These are phyloP conservation scores for Pythium biforme DNA, from an alignment of 352 stramenopile genomes.

Conservation along the genomic window DNA sequence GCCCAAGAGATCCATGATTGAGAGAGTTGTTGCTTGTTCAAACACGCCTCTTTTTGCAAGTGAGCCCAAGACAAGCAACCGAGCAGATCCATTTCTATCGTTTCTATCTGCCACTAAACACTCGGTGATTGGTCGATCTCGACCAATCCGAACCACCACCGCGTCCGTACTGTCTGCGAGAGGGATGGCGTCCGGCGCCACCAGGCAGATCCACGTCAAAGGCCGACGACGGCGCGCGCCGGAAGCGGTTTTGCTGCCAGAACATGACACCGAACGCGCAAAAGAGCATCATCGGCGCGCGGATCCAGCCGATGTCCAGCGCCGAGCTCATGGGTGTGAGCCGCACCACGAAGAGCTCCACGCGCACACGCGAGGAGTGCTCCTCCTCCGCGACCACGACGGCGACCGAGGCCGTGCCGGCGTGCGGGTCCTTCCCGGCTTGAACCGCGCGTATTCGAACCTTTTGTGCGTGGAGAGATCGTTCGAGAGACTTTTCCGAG, in stretches of 20 bases:
- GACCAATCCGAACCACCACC: slow-evolving; percentile 18
- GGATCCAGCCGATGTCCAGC: slow-evolving; percentile 39
- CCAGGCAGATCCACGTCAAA: slow-evolving; percentile 1
- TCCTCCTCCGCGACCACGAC: not conserved
- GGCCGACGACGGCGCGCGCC: slow-evolving; percentile 9
- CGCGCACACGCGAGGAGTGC: slow-evolving; percentile 7
- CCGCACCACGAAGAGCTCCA: slow-evolving; percentile 31
- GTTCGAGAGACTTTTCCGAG: slow-evolving; percentile 18
- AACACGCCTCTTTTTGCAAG: not conserved
- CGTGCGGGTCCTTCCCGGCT: slow-evolving; percentile 18
- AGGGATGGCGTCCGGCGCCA: not conserved
- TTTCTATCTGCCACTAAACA: slow-evolving; percentile 20
- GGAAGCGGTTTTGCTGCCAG: slow-evolving; percentile 36
- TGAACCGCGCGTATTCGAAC: slow-evolving; percentile 1
- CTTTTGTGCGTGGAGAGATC: not conserved
- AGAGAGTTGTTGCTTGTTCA: not conserved
- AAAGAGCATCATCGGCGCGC: slow-evolving; percentile 39
- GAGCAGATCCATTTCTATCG: slow-evolving; percentile 8
- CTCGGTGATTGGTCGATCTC: slow-evolving; percentile 21
- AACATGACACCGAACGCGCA: slow-evolving; percentile 42
- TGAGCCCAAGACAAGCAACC: not conserved
- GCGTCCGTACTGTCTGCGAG: slow-evolving; percentile 14
- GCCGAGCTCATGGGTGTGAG: slow-evolving; percentile 23
- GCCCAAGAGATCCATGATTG: slow-evolving; percentile 27
- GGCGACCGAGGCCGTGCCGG: not conserved